Conservation (phyloP, 2,329 filamentous ascomycete genomes). For the Parafenestella ontariensis region DNA sequence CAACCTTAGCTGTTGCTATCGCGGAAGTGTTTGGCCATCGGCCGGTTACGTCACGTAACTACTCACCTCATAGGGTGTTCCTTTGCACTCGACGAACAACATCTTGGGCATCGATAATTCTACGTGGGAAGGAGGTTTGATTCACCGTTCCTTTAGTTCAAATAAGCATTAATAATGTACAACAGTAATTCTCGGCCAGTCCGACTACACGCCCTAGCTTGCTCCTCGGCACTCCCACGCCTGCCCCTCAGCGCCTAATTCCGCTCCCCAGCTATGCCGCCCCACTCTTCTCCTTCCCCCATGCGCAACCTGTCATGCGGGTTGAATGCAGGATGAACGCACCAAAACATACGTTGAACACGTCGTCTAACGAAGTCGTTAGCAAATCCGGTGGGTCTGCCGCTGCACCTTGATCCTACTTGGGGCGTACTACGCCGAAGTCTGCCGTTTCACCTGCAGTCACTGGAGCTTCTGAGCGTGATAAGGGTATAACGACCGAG, state of each 20-base stretch:
- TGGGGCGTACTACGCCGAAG: background rate
- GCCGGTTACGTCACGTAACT: constrained; percentile 25
- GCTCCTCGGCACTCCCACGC: constrained; percentile 7
- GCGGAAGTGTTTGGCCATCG: too few relatives aligned
- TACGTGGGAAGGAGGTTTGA: background rate
- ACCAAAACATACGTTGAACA: background rate
- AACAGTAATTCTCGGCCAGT: background rate
- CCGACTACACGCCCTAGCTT: background rate
- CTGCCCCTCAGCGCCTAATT: constrained; percentile 27
- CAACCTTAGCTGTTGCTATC: background rate
- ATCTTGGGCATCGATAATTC: constrained; percentile 31
- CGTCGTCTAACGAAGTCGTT: background rate
- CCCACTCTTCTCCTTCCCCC: constrained; percentile 8
- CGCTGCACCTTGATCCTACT: constrained; percentile 3
- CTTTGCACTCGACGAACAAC: constrained; percentile 50
- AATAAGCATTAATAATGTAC: background rate
- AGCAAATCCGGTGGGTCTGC: background rate
- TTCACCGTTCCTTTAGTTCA: background rate
- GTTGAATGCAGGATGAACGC: background rate
- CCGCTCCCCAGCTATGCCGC: constrained; percentile 19
- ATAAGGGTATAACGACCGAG: background rate
- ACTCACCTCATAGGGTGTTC: constrained; percentile 53
- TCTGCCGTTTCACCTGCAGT: background rate
- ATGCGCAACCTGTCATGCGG: too few relatives aligned
- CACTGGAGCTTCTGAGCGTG: background rate